Evolutionary conservation across 2,329 filamentous ascomycete genomes (phyloP).

Genomic region (Zymoseptoria crescenta): DNA sequence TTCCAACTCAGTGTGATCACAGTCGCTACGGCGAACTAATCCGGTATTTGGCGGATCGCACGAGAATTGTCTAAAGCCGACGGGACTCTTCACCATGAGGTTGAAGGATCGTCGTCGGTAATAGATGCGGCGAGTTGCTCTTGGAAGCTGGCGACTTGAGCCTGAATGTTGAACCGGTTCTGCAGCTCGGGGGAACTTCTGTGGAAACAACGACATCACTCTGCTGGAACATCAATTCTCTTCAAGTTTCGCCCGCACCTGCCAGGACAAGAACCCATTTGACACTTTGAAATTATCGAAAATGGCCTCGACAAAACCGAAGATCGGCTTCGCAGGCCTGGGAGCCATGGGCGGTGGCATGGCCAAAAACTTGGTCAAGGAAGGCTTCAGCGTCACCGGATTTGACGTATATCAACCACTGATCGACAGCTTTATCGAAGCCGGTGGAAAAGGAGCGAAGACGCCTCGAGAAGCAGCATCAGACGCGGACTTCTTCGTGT

Average conservation of each 20-base stretch:
- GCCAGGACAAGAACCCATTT: not conserved
- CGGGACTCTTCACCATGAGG: too few species aligned
- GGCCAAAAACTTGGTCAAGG: constrained; percentile 63
- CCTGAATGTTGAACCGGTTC: not conserved
- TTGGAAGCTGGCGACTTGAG: not conserved
- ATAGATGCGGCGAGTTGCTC: not conserved
- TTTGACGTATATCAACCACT: constrained; percentile 64
- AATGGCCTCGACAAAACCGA: constrained; percentile 21
- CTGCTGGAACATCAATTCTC: not conserved
- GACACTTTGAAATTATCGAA: not conserved
- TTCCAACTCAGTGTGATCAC: too few species aligned
- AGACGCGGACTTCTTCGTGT: constrained; percentile 54
- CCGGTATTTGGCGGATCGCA: not conserved
- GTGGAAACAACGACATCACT: not conserved
- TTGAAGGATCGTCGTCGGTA: too few species aligned
- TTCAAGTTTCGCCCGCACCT: not conserved
- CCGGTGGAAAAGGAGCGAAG: constrained; percentile 52
- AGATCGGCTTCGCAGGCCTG: constrained; percentile 57
- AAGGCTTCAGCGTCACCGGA: constrained; percentile 59
- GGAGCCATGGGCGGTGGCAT: constrained; percentile 79
- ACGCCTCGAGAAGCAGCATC: constrained; percentile 56
- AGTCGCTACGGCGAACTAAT: not conserved
- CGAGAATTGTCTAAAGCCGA: not conserved
- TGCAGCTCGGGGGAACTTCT: not conserved
- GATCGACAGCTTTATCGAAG: constrained; percentile 55